phyloP scores from a whole-genome alignment of 2,329 filamentous ascomycete genomes.

The Pseudopyrenochaeta lycopersici region DNA sequence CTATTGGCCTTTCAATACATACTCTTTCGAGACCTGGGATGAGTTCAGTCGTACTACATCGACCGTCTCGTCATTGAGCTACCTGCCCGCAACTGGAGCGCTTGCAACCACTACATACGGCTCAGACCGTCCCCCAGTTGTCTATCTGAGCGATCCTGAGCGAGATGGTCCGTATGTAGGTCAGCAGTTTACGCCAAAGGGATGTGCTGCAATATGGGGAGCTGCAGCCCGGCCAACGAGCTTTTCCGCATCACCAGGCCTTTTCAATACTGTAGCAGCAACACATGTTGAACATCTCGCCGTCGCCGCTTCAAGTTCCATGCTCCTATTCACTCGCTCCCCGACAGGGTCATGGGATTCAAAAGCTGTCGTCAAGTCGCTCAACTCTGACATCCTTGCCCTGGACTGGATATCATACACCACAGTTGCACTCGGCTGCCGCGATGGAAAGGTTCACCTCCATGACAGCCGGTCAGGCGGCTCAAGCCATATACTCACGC shows the following conservation, averaged over 20 bases:
- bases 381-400: conserved; percentile 41
- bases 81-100: conserved; percentile 36
- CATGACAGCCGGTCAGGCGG: conserved; percentile 42
- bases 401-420: conserved; percentile 45
- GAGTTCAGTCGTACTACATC: conserved; percentile 35
- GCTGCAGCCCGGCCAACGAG: conserved; percentile 32
- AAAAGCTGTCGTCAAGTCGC: conserved; percentile 4
- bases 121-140: conserved; percentile 34
- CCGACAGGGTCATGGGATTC: conserved; percentile 32
- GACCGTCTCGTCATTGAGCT: conserved; percentile 40
- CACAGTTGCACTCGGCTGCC: conserved; percentile 41
- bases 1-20: conserved; percentile 9
- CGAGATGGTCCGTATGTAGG: conserved; percentile 35
- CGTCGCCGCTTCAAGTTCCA: conserved; percentile 36
- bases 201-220: conserved; percentile 37
- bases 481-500: conserved; percentile 33
- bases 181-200: conserved; percentile 37
- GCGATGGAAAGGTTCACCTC: conserved; percentile 44
- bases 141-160: conserved; percentile 38
- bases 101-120: conserved; percentile 43
- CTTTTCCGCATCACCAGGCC: conserved; percentile 16
- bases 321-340: conserved; percentile 35
- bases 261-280: conserved; percentile 25
- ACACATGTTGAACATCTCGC: conserved; percentile 39
- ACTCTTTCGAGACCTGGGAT: conserved; percentile 33